Evolutionary conservation across 129 eudicot genomes (phyloP).

Genomic region (Cynara cardunculus): DNA sequence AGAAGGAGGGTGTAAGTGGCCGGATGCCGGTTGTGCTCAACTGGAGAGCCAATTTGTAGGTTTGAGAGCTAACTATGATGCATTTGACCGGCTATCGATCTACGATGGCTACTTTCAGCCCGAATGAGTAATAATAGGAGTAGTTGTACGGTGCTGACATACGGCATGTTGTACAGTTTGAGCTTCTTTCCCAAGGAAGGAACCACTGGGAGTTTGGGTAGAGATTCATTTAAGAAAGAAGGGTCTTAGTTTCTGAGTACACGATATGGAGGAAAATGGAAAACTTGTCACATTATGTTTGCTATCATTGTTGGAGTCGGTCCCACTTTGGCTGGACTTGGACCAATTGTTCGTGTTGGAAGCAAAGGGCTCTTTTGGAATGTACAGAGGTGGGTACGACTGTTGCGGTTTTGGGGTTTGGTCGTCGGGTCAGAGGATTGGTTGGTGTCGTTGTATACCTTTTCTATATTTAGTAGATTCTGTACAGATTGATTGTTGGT

Average conservation of each 20-base stretch:
- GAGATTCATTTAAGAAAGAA: neutral
- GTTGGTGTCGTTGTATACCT: neutral
- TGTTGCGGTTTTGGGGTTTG: neutral
- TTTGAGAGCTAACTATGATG: constrained; percentile 78
- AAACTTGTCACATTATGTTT: neutral
- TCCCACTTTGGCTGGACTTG: neutral
- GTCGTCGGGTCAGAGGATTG: constrained; percentile 3
- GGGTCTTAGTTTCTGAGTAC: neutral
- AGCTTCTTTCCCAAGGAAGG: constrained; percentile 19
- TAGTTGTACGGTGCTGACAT: constrained; percentile 24
- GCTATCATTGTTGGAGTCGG: neutral
- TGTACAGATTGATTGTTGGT: constrained; percentile 30
- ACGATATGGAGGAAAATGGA: neutral
- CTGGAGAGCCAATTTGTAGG: constrained; percentile 87
- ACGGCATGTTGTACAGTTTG: constrained; percentile 26
- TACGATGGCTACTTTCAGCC: constrained; percentile 81
- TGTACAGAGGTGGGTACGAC: constrained; percentile 20
- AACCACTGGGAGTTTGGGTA: constrained; percentile 10
- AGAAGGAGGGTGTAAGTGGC: constrained; percentile 94
- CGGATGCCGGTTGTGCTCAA: constrained; percentile 92
- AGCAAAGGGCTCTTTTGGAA: neutral
- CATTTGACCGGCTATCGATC: constrained; percentile 86
- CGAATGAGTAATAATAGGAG: constrained; percentile 30
- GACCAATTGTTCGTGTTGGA: neutral
- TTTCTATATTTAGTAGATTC: neutral